Percentiles rank a stretch among this genome's conserved stretches.
Evolutionary conservation across 768 basidiomycete genomes (phyloP).

Genomic region (Paxillus ammoniavirescens): DNA sequence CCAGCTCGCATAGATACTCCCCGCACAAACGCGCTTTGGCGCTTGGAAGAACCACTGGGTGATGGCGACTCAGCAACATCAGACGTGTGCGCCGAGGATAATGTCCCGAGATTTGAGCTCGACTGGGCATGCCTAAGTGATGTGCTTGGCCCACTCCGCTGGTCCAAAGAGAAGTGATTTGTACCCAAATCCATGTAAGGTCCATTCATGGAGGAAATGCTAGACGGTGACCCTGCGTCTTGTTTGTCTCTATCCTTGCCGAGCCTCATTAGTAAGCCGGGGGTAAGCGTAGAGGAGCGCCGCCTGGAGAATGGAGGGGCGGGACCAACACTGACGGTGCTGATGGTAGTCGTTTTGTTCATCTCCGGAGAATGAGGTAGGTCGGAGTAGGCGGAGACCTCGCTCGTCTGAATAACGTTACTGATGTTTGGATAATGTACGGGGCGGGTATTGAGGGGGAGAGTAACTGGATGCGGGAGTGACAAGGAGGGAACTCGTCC

Average conservation of each 20-base stretch:
- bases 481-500: constrained; percentile 13
- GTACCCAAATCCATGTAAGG: background rate
- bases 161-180: background rate
- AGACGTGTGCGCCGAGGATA: constrained; percentile 10
- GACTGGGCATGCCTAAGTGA: constrained; percentile 24
- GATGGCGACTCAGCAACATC: constrained; percentile 14
- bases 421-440: constrained; percentile 22
- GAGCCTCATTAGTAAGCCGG: constrained; percentile 2
- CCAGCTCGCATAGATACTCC: constrained; percentile 35
- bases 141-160: background rate
- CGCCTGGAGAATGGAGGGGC: constrained; percentile 6
- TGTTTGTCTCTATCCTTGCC: constrained; percentile 9
- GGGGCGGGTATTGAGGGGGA: constrained; percentile 1
- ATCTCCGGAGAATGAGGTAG: background rate
- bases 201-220: background rate
- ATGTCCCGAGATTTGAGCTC: constrained; percentile 23
- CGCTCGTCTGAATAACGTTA: constrained; percentile 14
- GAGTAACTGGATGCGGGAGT: background rate
- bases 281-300: constrained; percentile 28
- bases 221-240: background rate
- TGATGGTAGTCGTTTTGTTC: constrained; percentile 15
- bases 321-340: constrained; percentile 25
- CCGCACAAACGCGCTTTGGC: constrained; percentile 28
- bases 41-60: constrained; percentile 26
- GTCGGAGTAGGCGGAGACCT: constrained; percentile 6